Evolutionary conservation across 768 basidiomycete species (phyloP), one percentile per base, ranked within the genome.

Genomic region (Termitomyces sp.): DNA sequence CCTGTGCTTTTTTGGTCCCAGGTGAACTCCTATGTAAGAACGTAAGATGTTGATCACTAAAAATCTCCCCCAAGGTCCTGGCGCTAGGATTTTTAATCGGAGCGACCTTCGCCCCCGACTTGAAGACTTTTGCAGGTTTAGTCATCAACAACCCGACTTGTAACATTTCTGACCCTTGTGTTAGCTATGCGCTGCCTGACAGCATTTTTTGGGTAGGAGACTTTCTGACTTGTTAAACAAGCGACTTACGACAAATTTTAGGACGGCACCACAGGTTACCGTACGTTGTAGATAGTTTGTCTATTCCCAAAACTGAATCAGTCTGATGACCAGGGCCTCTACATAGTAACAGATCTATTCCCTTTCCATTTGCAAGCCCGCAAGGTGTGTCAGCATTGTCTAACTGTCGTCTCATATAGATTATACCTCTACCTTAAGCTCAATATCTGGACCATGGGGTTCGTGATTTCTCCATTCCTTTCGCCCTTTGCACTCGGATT

Each of bases 381-480:
- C 20, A 83, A 81, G 72, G 77, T 82, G 46, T 56, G 71, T 54
- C 30, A 18, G 3, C 13, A 7, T 13, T 31, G 51, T 20, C 20
- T 3, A n/a, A 27, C 1, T 11, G 18, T 4, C 3, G 30, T 22
- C 31, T 59, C 13, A 51, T 41, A 6, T 6, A 16, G 6, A 18
- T 54, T 6, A 42, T 13, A 30, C 30, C 16, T 27, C 16, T 59
- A 87, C 30, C 15, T 27, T 13, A 58, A 87, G 84, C 76, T 88
- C 37, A 87, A 86, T 62, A 70, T 85, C 52, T 88, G 86, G 87
- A 88, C 86, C 3, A 83, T 89, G 79, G 88, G 86, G 1, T 86
- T 88, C 72, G 79, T 89, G 65, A 68, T 87, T 30, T 85, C 85
- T 15, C 85, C 82, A 11, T 84, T 84, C 74, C 64, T 83, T 11